Evolutionary conservation across 106 monocot genomes (phyloP).

Genomic region (Phalaenopsis aphrodite): DNA sequence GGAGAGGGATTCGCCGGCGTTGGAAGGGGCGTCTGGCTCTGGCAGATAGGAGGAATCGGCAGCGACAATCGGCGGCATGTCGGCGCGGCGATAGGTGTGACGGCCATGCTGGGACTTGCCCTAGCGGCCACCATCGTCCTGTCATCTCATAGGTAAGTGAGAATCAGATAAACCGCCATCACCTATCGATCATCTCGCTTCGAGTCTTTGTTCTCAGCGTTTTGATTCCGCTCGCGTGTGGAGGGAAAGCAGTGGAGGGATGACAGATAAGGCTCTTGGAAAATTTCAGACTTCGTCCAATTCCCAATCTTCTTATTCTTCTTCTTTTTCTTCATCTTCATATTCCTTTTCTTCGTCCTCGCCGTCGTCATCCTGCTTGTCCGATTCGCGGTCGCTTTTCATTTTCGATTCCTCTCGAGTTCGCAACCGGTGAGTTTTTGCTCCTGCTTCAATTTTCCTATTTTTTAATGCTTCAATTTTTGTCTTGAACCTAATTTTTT

Average conservation of each 20-base stretch:
- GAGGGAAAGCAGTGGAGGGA: neutral
- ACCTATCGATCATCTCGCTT: neutral
- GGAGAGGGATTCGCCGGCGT: slow-evolving; percentile 2
- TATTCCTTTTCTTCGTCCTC: slow-evolving; percentile 19
- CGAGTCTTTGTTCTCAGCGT: neutral
- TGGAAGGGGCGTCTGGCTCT: slow-evolving; percentile 17
- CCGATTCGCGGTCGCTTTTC: slow-evolving; percentile 33
- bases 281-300: slow-evolving; percentile 21
- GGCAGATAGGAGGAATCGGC: neutral
- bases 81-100: slow-evolving; percentile 65
- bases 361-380: slow-evolving; percentile 24
- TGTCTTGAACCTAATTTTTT: neutral
- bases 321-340: slow-evolving; percentile 12
- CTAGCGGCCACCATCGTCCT: slow-evolving; percentile 63
- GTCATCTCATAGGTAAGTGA: slow-evolving; percentile 54
- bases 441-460: neutral
- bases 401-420: slow-evolving; percentile 14
- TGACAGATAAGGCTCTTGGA: neutral
- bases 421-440: slow-evolving; percentile 34
- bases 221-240: neutral
- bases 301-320: slow-evolving; percentile 11
- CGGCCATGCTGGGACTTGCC: slow-evolving; percentile 78
- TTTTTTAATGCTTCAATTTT: neutral
- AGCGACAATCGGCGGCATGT: slow-evolving; percentile 40
- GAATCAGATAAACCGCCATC: neutral